phyloP scores from a whole-genome alignment of 768 basidiomycete genomes.

The Suillus sp. region DNA sequence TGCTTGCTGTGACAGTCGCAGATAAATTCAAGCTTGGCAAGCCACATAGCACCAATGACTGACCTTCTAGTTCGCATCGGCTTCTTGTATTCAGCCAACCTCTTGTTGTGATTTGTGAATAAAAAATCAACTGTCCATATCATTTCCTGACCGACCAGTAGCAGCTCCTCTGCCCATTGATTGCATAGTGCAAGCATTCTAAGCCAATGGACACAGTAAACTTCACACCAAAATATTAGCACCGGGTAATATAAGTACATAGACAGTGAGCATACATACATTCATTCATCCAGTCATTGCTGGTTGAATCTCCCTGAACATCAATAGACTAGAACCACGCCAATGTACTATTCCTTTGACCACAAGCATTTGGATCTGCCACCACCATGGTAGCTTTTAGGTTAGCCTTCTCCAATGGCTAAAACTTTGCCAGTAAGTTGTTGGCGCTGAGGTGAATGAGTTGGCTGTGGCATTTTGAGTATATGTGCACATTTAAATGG shows the following conservation, averaged over 20 bases:
- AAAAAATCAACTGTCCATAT: background rate
- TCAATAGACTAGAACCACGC: constrained; percentile 17
- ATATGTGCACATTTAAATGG: background rate
- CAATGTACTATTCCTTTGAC: constrained; percentile 1
- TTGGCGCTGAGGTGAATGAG: background rate
- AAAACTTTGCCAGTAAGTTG: background rate
- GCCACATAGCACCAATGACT: too few relatives aligned
- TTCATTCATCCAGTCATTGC: constrained; percentile 15
- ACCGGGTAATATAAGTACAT: too few relatives aligned
- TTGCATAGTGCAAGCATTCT: too few relatives aligned
- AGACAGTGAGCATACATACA: constrained; percentile 6
- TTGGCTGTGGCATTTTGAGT: background rate
- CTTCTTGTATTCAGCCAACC: too few relatives aligned
- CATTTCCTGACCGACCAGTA: too few relatives aligned
- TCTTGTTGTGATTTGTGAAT: too few relatives aligned
- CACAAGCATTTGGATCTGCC: constrained; percentile 3
- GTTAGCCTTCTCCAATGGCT: background rate
- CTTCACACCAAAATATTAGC: too few relatives aligned
- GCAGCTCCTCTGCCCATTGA: too few relatives aligned
- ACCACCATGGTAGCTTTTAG: constrained; percentile 7
- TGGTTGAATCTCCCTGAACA: background rate
- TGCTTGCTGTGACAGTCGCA: background rate
- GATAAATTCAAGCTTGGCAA: background rate
- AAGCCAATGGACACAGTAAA: too few relatives aligned
- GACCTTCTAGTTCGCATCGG: too few relatives aligned